Conservation (phyloP, 129 eudicot species). For the Tagetes patula region DNA sequence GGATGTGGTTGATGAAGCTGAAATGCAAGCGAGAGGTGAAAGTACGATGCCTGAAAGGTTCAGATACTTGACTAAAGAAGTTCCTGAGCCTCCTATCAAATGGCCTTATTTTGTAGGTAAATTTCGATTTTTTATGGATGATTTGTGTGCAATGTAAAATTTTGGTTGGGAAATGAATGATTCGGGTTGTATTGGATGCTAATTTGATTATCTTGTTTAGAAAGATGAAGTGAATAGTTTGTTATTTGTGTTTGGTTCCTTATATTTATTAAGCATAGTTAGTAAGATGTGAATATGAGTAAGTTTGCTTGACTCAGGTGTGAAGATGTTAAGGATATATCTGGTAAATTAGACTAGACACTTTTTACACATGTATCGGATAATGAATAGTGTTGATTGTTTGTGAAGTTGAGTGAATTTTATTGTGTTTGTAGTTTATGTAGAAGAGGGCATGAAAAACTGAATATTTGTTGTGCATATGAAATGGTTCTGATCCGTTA, state of each 20-base stretch:
- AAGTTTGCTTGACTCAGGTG: neutral
- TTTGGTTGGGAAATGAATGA: neutral
- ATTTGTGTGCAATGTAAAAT: neutral
- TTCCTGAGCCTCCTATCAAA: slow-evolving; percentile 56
- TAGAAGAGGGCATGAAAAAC: neutral
- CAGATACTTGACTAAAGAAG: slow-evolving; percentile 54
- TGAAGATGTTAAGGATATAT: neutral
- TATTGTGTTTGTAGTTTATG: neutral
- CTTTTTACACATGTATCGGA: neutral
- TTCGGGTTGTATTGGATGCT: neutral
- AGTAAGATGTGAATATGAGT: neutral
- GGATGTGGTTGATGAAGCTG: slow-evolving; percentile 32
- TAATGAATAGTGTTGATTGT: neutral
- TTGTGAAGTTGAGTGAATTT: neutral
- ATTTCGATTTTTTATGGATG: neutral
- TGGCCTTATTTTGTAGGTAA: slow-evolving; percentile 80
- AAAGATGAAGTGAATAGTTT: neutral
- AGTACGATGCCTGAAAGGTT: slow-evolving; percentile 81
- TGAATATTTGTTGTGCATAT: neutral
- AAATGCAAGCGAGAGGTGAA: slow-evolving; percentile 42
- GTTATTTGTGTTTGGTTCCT: too few species aligned
- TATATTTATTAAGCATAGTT: neutral
- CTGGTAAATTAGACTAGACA: neutral
- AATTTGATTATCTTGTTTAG: neutral
- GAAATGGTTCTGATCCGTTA: neutral